These are phyloP conservation scores for Leccinum obscurum DNA, from an alignment of 768 basidiomycete genomes.

Conservation along the genomic window DNA sequence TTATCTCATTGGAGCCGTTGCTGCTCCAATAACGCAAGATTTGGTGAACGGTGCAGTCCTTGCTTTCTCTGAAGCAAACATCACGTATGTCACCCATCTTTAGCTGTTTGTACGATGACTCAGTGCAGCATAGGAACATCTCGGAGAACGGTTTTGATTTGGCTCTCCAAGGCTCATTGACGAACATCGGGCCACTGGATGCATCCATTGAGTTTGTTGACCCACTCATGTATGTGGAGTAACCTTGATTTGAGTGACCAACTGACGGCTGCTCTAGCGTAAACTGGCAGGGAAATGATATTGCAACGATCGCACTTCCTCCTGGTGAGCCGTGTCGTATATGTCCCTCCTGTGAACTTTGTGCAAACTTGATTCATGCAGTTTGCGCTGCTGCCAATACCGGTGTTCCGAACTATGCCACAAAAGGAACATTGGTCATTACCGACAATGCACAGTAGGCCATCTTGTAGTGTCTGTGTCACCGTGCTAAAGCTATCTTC, in stretches of 20 bases:
- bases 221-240: constrained; percentile 50
- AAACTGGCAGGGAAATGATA: constrained; percentile 60
- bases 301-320: constrained; percentile 64
- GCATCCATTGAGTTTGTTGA: constrained; percentile 66
- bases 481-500: neutral
- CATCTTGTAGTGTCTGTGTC: neutral
- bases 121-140: constrained; percentile 51
- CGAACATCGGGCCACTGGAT: constrained; percentile 66
- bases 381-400: constrained; percentile 68
- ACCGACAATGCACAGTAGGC: constrained; percentile 50
- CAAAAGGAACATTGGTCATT: constrained; percentile 55
- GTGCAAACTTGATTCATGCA: constrained; percentile 20
- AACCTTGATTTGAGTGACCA: neutral
- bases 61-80: constrained; percentile 56
- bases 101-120: constrained; percentile 44
- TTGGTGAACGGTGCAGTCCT: constrained; percentile 59
- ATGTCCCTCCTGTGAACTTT: neutral
- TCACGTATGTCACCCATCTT: constrained; percentile 41
- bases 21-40: constrained; percentile 62
- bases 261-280: constrained; percentile 41
- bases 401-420: constrained; percentile 63
- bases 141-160: constrained; percentile 64
- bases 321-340: constrained; percentile 39
- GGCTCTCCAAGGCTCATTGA: constrained; percentile 57
- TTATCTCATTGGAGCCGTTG: constrained; percentile 70